phyloP scores from a whole-genome alignment of 2,329 filamentous ascomycete genomes.

The Colletotrichum cuscutae region DNA sequence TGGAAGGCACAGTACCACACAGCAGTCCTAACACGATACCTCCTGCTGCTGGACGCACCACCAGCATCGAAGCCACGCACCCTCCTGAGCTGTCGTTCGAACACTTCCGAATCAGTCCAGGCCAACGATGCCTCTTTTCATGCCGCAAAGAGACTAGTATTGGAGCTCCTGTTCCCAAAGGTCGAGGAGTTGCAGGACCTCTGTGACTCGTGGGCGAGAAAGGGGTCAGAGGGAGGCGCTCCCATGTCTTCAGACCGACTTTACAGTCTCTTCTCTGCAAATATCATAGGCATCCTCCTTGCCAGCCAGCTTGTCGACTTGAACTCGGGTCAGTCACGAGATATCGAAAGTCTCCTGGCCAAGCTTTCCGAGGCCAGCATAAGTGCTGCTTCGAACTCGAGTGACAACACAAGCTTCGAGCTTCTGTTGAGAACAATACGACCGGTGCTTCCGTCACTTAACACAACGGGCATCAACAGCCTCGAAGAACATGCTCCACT shows the following conservation, averaged over 20 bases:
- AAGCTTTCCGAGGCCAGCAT: conserved; percentile 54
- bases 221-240: conserved; percentile 54
- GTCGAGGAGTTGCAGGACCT: conserved; percentile 59
- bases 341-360: conserved; percentile 57
- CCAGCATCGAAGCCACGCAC: conserved; percentile 13
- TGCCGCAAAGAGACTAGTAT: conserved; percentile 59
- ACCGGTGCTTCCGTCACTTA: conserved; percentile 58
- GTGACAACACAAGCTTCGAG: conserved; percentile 57
- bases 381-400: conserved; percentile 51
- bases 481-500: conserved; percentile 53
- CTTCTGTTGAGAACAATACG: conserved; percentile 57
- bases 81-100: not conserved
- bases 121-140: conserved; percentile 49
- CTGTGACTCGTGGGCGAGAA: conserved; percentile 59
- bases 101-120: conserved; percentile 35
- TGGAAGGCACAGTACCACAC: conserved; percentile 57
- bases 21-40: conserved; percentile 60
- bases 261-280: conserved; percentile 61
- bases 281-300: conserved; percentile 56
- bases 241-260: conserved; percentile 64
- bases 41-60: conserved; percentile 60
- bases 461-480: conserved; percentile 47
- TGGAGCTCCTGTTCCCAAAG: conserved; percentile 66
- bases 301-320: conserved; percentile 58
- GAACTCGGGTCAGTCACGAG: conserved; percentile 59